phyloP scores from a whole-genome alignment of 2,329 filamentous ascomycete genomes.

The Colletotrichum sp. region DNA sequence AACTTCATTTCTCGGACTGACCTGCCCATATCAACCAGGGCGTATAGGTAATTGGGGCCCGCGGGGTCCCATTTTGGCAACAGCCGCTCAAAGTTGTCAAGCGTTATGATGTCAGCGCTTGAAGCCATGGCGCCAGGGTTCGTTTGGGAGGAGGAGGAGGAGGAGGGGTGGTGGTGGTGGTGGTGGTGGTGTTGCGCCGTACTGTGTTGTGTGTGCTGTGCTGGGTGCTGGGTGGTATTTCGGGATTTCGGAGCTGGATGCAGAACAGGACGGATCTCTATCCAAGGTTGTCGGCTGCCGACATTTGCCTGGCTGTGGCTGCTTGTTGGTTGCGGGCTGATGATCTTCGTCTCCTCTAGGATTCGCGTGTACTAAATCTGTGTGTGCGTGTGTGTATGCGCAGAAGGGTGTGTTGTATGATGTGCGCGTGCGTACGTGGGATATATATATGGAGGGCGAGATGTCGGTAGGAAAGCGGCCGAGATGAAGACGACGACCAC shows the following conservation, averaged over 20 bases:
- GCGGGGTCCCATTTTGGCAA: slow-evolving; percentile 54
- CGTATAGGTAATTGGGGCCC: slow-evolving; percentile 55
- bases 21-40: slow-evolving; percentile 67
- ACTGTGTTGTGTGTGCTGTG: not conserved
- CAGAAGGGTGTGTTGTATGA: not conserved
- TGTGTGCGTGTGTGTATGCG: not conserved
- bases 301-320: not conserved
- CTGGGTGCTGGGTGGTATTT: not conserved
- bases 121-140: slow-evolving; percentile 13
- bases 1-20: slow-evolving; percentile 30
- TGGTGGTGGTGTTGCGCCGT: not conserved
- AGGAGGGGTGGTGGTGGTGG: not conserved
- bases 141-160: not conserved
- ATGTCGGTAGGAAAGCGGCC: not conserved
- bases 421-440: not conserved
- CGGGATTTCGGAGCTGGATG: not conserved
- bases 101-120: slow-evolving; percentile 49
- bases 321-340: not conserved
- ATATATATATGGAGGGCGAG: not conserved
- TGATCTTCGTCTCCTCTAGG: not conserved
- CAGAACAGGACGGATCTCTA: not conserved
- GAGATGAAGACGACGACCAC: not conserved
- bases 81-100: slow-evolving; percentile 54
- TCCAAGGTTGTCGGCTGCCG: slow-evolving; percentile 5
- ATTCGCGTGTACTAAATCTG: not conserved